A percentile compares a stretch with the other conserved stretches of the same genome.
phyloP scores from a whole-genome alignment of 768 basidiomycete species.

The Hygrophorus pudorinus region DNA sequence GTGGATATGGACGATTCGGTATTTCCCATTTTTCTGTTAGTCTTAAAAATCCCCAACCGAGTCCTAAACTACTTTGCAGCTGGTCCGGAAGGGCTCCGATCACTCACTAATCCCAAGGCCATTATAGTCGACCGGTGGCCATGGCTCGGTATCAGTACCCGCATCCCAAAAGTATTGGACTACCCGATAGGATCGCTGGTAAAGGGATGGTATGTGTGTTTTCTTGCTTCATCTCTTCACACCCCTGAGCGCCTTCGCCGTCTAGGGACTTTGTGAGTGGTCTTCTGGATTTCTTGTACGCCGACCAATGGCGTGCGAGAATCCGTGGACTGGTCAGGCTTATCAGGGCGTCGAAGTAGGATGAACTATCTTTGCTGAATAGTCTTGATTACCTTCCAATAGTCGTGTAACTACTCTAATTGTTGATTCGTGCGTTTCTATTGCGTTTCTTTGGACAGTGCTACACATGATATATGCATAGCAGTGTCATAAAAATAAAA shows the following conservation, averaged over 20 bases:
- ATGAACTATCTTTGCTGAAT: background rate
- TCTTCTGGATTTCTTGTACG: slow-evolving; percentile 43
- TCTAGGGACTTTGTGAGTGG: slow-evolving; percentile 41
- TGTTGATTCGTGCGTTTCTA: too few relatives aligned
- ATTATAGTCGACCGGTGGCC: slow-evolving; percentile 84
- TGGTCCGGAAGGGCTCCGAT: slow-evolving; percentile 87
- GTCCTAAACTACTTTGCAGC: slow-evolving; percentile 44
- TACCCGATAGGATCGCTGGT: slow-evolving; percentile 72
- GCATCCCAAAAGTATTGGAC: slow-evolving; percentile 77
- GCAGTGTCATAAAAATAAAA: too few relatives aligned
- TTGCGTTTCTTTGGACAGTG: too few relatives aligned
- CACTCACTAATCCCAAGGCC: slow-evolving; percentile 82
- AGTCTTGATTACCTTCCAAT: background rate
- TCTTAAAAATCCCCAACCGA: slow-evolving; percentile 8
- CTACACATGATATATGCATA: too few relatives aligned
- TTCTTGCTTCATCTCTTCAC: slow-evolving; percentile 1
- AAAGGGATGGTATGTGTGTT: slow-evolving; percentile 57
- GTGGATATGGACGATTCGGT: slow-evolving; percentile 94
- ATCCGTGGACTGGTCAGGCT: slow-evolving; percentile 33
- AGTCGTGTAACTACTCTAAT: too few relatives aligned
- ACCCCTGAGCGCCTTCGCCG: background rate
- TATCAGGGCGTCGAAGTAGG: slow-evolving; percentile 26
- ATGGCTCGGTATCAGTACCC: slow-evolving; percentile 61
- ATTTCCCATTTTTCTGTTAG: background rate
- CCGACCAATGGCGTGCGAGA: slow-evolving; percentile 39